Evolutionary conservation across 768 basidiomycete genomes (phyloP), one percentile per base, ranked within the genome.

Genomic region (Suillus clintonianus): DNA sequence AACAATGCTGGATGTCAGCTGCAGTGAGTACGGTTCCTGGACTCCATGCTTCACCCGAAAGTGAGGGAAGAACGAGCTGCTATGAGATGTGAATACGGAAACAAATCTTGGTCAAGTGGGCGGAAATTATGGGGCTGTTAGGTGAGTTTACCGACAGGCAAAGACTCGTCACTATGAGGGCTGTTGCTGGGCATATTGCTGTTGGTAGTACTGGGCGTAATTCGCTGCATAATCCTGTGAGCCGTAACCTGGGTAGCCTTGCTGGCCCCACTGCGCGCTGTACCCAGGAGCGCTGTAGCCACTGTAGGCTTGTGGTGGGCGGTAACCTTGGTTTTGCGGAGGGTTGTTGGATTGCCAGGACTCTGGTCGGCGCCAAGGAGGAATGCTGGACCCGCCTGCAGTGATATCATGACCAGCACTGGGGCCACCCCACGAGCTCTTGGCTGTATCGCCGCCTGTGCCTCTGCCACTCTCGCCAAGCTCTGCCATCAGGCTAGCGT

Each of bases 401-500:
- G 84, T 81, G 62, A 85, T 82, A 59, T 84, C 83, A 60, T 84
- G 79, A 61, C 81, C 82, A 68, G 88, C 89, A 70, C 85, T 85
- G 34, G 88, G 86, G 65, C 88, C 89, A 67, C 89, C 85, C 78
- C 90, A 89, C 17, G 82, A 74, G 37, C 82, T 80, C 70, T 83
- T 86, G 65, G 77, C 78, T 48, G 80, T 76, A 71, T 89, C 90
- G 59, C 80, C 82, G 42, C 81, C 80, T 58, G 80, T 79, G 55
- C 87, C 84, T 64, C 81, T 83, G 55, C 80, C 85, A 39, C 85
- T 85, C 80, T 99, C 97, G 60, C 97, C 97, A 42, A 99, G 86
- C 81, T 99, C 97, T 57, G 94, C 95, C 97, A 99, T 97, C 67
- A 99, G 80, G 70, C 87, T 95, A 45, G 95, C 95, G 71, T 98